Conservation (phyloP, 805 yeast genomes). For the Starmerella stellata region DNA sequence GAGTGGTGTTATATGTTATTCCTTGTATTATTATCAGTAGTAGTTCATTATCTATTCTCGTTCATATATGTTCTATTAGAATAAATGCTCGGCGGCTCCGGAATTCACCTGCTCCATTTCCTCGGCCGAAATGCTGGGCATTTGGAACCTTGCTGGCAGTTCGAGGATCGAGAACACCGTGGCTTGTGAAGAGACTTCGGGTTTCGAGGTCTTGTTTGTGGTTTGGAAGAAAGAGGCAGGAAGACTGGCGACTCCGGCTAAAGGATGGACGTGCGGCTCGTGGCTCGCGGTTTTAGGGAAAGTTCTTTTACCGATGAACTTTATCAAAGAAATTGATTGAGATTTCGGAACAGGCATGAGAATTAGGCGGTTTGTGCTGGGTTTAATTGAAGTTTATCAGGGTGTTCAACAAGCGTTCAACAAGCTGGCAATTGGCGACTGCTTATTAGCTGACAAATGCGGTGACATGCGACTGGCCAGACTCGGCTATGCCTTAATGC, state of each 20-base stretch:
- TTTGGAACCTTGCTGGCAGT: constrained; percentile 60
- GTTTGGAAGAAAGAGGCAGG: constrained; percentile 22
- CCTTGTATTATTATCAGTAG: too few species aligned
- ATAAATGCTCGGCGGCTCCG: constrained; percentile 55
- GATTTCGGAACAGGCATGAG: constrained; percentile 6
- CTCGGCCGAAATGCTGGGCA: constrained; percentile 37
- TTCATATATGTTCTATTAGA: too few species aligned
- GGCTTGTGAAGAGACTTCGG: constrained; percentile 15
- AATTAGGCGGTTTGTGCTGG: neutral
- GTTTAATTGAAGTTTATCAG: too few species aligned
- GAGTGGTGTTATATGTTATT: too few species aligned
- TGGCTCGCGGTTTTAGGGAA: constrained; percentile 24
- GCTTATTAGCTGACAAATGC: too few species aligned
- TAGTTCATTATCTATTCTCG: too few species aligned
- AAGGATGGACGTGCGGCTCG: constrained; percentile 27
- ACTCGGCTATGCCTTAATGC: too few species aligned
- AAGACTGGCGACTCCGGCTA: constrained; percentile 25
- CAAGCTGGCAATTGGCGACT: too few species aligned
- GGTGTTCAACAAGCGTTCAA: too few species aligned
- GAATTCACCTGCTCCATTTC: constrained; percentile 63
- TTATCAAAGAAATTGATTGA: constrained; percentile 44
- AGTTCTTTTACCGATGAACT: constrained; percentile 64
- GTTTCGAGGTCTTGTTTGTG: constrained; percentile 11
- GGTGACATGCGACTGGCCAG: too few species aligned
- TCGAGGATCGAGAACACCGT: constrained; percentile 34